A percentile compares a stretch with the other conserved stretches of the same genome.
Evolutionary conservation across 106 monocot genomes (phyloP).

Genomic region (Dendrobium nobile): DNA sequence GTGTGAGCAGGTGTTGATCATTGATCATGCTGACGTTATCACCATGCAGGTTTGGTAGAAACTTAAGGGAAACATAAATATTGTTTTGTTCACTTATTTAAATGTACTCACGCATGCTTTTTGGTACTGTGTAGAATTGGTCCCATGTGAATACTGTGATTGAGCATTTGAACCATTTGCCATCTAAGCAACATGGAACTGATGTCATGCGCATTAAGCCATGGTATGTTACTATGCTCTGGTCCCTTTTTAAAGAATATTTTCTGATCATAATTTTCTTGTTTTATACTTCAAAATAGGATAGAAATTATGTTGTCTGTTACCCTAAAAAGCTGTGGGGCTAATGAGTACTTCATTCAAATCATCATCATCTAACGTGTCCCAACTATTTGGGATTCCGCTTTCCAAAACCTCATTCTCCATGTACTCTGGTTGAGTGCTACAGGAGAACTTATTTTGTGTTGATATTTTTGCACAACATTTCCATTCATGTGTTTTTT

Average conservation of each 20-base stretch:
- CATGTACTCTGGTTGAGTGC: not conserved
- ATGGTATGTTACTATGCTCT: slow-evolving; percentile 39
- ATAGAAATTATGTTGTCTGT: too few species aligned
- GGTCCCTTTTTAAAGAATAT: not conserved
- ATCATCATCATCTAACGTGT: not conserved
- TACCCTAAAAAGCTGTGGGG: too few species aligned
- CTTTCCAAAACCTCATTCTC: not conserved
- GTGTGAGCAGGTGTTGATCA: slow-evolving; percentile 59
- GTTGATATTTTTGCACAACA: not conserved
- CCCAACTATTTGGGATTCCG: not conserved
- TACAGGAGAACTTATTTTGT: not conserved
- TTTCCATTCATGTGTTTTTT: not conserved
- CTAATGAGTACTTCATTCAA: too few species aligned
- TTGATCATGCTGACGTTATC: slow-evolving; percentile 97
- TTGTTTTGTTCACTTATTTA: not conserved
- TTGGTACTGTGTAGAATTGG: slow-evolving; percentile 68
- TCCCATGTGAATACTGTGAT: slow-evolving; percentile 74
- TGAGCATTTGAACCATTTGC: slow-evolving; percentile 67
- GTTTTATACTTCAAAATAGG: too few species aligned
- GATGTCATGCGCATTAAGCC: slow-evolving; percentile 90
- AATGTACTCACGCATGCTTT: not conserved
- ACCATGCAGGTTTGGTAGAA: slow-evolving; percentile 64
- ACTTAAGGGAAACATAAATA: not conserved
- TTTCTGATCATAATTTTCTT: too few species aligned
- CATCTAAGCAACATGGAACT: slow-evolving; percentile 73